These are phyloP conservation scores for Aspergillus fischeri DNA, from an alignment of 2,329 filamentous ascomycete species.

Conservation along the genomic window DNA sequence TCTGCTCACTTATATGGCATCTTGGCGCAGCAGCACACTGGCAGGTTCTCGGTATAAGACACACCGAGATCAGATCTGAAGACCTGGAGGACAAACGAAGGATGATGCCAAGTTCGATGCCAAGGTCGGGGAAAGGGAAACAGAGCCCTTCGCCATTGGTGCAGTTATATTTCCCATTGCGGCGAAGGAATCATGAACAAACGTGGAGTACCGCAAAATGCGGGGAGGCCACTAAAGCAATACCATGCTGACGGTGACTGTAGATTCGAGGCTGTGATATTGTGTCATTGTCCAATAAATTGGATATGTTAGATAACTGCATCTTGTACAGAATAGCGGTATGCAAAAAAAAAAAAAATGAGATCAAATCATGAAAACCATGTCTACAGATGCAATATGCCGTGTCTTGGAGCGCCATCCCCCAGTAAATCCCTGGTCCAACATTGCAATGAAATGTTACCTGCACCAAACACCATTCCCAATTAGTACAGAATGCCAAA, in stretches of 20 bases:
- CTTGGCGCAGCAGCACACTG: not conserved
- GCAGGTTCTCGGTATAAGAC: conserved; percentile 6
- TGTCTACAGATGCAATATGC: not conserved
- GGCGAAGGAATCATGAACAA: not conserved
- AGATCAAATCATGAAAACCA: not conserved
- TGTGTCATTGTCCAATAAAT: not conserved
- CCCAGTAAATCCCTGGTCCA: not conserved
- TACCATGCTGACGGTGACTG: not conserved
- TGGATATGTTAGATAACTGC: not conserved
- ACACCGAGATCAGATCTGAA: conserved; percentile 9
- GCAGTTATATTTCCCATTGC: conserved; percentile 18
- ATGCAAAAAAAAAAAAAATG: not conserved
- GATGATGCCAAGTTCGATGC: not conserved
- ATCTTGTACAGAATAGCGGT: not conserved
- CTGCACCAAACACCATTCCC: conserved; percentile 9
- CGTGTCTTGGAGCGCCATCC: not conserved
- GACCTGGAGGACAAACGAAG: not conserved
- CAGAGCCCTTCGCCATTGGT: conserved; percentile 20
- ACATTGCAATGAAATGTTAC: not conserved
- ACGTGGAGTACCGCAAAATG: conserved; percentile 9
- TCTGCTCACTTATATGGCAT: not conserved
- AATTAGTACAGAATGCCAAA: not conserved
- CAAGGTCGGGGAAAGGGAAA: not conserved
- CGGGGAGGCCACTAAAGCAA: not conserved
- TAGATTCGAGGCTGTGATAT: not conserved